phyloP scores from a whole-genome alignment of 192 early-diverging fungal species.

The Coemansia sp. region DNA sequence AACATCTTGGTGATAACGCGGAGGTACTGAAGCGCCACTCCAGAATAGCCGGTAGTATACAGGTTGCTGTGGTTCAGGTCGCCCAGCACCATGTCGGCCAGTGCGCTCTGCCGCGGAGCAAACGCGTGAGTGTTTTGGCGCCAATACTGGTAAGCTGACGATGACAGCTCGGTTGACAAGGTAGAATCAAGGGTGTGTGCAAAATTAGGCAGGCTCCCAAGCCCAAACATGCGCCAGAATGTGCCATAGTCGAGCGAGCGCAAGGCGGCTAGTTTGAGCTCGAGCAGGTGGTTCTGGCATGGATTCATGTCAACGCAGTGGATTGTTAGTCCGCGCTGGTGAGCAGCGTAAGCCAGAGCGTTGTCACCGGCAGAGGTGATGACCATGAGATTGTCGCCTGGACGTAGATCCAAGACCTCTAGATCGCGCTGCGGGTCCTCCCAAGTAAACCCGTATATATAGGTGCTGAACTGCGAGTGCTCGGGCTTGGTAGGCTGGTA shows the following conservation, averaged over 20 bases:
- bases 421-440: slow-evolving; percentile 78
- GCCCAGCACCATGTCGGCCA: slow-evolving; percentile 9
- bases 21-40: slow-evolving; percentile 69
- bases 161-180: slow-evolving; percentile 69
- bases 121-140: slow-evolving; percentile 54
- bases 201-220: slow-evolving; percentile 65
- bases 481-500: slow-evolving; percentile 56
- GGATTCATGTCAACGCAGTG: slow-evolving; percentile 88
- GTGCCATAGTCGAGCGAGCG: slow-evolving; percentile 58
- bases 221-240: slow-evolving; percentile 81
- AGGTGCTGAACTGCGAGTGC: slow-evolving; percentile 74
- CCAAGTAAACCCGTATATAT: slow-evolving; percentile 88
- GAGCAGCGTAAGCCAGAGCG: slow-evolving; percentile 71
- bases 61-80: slow-evolving; percentile 61
- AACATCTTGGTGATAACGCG: slow-evolving; percentile 59
- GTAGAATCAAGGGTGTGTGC: slow-evolving; percentile 59
- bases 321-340: slow-evolving; percentile 64
- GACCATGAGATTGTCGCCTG: slow-evolving; percentile 69
- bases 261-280: slow-evolving; percentile 78
- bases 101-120: neutral
- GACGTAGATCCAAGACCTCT: slow-evolving; percentile 62
- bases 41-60: slow-evolving; percentile 83
- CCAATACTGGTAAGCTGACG: slow-evolving; percentile 79
- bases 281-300: slow-evolving; percentile 88
- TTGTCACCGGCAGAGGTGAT: slow-evolving; percentile 86